These are phyloP conservation scores for Lanmaoa rubissima DNA, from an alignment of 768 basidiomycete species.

Conservation along the genomic window DNA sequence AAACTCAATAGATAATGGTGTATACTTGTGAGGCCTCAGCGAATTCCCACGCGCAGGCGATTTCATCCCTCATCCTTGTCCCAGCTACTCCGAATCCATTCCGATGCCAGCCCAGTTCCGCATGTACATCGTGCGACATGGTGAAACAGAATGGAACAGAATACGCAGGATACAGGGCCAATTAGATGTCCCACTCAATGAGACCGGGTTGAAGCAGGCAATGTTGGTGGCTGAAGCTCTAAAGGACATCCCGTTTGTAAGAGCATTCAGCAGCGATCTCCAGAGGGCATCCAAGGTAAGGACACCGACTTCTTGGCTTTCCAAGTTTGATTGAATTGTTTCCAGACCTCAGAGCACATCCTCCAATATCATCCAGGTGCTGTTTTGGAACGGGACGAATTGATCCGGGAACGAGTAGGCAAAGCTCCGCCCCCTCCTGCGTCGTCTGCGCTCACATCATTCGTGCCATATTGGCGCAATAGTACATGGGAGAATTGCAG, in stretches of 20 bases:
- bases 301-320: not conserved
- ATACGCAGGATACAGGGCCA: slow-evolving; percentile 73
- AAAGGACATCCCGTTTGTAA: slow-evolving; percentile 51
- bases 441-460: not conserved
- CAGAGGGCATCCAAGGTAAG: slow-evolving; percentile 62
- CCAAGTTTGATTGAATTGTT: not conserved
- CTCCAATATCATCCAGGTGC: slow-evolving; percentile 50
- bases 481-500: slow-evolving; percentile 65
- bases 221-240: slow-evolving; percentile 52
- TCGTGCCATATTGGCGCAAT: not conserved
- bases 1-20: too few species aligned
- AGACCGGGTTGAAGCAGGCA: slow-evolving; percentile 59
- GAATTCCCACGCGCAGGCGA: not conserved
- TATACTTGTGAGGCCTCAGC: not conserved
- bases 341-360: slow-evolving; percentile 67
- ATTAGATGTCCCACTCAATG: slow-evolving; percentile 64
- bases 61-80: not conserved
- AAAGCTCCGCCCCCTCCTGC: not conserved
- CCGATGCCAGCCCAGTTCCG: slow-evolving; percentile 37
- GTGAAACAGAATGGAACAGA: slow-evolving; percentile 72
- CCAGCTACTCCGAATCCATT: not conserved
- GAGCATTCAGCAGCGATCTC: slow-evolving; percentile 72
- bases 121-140: slow-evolving; percentile 72
- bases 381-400: slow-evolving; percentile 40
- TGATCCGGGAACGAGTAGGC: slow-evolving; percentile 66